Evolutionary conservation across 2,329 filamentous ascomycete genomes (phyloP), one percentile per base, ranked within the genome.

Genomic region (Thielaviopsis euricoi): DNA sequence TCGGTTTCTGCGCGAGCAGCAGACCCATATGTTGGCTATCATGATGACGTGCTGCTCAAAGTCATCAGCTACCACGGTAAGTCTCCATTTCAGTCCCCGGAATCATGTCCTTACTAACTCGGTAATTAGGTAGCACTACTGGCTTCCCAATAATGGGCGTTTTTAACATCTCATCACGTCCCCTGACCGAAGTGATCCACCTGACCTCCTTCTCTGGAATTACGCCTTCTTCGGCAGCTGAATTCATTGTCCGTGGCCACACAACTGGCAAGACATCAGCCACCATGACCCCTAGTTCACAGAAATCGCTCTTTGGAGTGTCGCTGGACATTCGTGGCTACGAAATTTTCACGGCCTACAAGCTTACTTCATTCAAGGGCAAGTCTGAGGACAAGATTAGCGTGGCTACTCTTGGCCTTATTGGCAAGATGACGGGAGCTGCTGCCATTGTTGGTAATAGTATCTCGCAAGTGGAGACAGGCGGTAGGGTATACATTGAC

Each of bases 401-500:
- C 50, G 74, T 90, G 1, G 82, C 87, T 0, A 82, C 85, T 19
- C 69, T 97, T 0, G 91, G 91, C 0, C 73, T 97, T 1, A 63
- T 95, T 3, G 86, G 80, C 1, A 95, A 96, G 69, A 95, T 97
- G 87, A 89, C 89, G 0, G 91, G 89, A 0, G 82, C 85, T 0
- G 89, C 88, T 1, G 89, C 89, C 0, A 77, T 95, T 7, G 73
- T 85, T 1, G 76, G 74, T 43, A 83, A 74, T n/a, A 75, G 78
- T 26, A 76, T 83, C 51, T 23, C 19, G n/a, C 77, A 76, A 37
- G 67, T 83, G 50, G 65, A 64, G 3, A 66, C 63, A 7, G 83
- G 80, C 58, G 81, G 82, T 0, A 73, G 81, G 17, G 71, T 93
- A 21, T 70, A 80, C 7, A 70, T 94, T 13, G 80, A 82, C 64